Evolutionary conservation across 2,329 filamentous ascomycete genomes (phyloP).

Genomic region (Fusarium ambrosium): DNA sequence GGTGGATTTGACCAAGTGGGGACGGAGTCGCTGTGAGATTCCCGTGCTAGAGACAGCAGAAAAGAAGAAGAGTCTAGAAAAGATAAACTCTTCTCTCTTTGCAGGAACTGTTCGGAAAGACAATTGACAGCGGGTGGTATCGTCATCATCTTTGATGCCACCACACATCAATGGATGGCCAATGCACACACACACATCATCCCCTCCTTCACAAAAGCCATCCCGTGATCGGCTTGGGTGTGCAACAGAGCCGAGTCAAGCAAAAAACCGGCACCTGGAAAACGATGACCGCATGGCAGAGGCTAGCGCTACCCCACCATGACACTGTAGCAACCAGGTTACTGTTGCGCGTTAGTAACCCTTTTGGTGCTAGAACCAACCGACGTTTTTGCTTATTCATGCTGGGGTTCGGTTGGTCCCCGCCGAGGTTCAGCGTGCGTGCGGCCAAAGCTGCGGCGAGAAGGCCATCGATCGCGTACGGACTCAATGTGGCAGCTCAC

Average conservation of each 20-base stretch:
- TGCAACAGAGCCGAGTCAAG: constrained; percentile 1
- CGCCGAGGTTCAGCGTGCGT: neutral
- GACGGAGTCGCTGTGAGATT: neutral
- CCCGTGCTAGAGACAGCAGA: neutral
- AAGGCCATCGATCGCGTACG: neutral
- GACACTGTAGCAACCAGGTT: constrained; percentile 29
- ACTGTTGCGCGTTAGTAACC: constrained; percentile 30
- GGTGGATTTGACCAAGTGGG: neutral
- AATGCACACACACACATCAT: neutral
- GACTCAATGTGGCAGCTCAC: constrained; percentile 8
- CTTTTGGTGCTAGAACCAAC: constrained; percentile 24
- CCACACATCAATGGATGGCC: neutral
- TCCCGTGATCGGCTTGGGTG: constrained; percentile 10
- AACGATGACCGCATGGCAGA: constrained; percentile 19
- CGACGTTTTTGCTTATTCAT: constrained; percentile 6
- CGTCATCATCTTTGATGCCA: neutral
- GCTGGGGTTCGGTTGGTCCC: neutral
- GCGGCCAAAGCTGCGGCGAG: neutral
- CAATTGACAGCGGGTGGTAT: neutral
- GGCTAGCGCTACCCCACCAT: constrained; percentile 21
- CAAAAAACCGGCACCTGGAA: neutral
- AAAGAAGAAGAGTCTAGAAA: constrained; percentile 5
- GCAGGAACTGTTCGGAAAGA: neutral
- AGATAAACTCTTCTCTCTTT: neutral
- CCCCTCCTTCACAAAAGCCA: neutral